A percentile compares a stretch with the other conserved stretches of the same genome.
phyloP scores from a whole-genome alignment of 371 early-diverging fungal species.

The Mucor lusitanicus region DNA sequence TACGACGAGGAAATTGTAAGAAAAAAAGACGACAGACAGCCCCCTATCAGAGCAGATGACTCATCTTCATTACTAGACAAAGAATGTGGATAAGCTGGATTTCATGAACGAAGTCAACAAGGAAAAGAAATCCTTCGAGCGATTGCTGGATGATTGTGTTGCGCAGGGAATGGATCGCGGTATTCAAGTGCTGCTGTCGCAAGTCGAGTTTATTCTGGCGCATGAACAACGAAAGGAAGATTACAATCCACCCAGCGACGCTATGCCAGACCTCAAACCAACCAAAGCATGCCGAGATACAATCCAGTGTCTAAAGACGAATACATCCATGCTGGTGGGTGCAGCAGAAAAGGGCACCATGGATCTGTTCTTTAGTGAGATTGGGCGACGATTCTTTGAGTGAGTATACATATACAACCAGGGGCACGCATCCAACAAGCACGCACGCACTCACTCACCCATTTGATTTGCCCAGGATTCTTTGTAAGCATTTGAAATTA shows the following conservation, averaged over 20 bases:
- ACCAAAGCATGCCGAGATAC: slow-evolving; percentile 74
- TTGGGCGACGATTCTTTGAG: slow-evolving; percentile 87
- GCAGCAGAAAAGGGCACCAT: slow-evolving; percentile 86
- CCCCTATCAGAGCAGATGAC: too few species aligned
- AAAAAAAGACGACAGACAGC: not conserved
- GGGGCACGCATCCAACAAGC: too few species aligned
- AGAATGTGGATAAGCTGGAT: slow-evolving; percentile 80
- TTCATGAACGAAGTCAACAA: slow-evolving; percentile 82
- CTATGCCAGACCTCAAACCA: slow-evolving; percentile 59
- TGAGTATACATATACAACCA: slow-evolving; percentile 45
- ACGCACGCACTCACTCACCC: too few species aligned
- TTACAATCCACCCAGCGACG: slow-evolving; percentile 67
- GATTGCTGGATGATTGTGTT: slow-evolving; percentile 80
- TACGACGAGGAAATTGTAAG: slow-evolving; percentile 75
- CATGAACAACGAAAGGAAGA: slow-evolving; percentile 66
- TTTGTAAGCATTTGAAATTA: slow-evolving; percentile 79
- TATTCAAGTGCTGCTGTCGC: slow-evolving; percentile 77
- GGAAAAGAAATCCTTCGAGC: slow-evolving; percentile 84
- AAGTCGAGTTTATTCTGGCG: slow-evolving; percentile 73
- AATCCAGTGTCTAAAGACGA: slow-evolving; percentile 76
- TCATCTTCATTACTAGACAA: slow-evolving; percentile 16
- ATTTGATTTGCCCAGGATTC: slow-evolving; percentile 50
- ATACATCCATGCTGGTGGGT: slow-evolving; percentile 72
- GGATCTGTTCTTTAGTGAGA: slow-evolving; percentile 88
- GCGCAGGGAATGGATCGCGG: slow-evolving; percentile 90